Percentiles rank a stretch among this genome's conserved stretches.
Conservation (phyloP, 768 basidiomycete species). For the Gelatoporia subvermispora region DNA sequence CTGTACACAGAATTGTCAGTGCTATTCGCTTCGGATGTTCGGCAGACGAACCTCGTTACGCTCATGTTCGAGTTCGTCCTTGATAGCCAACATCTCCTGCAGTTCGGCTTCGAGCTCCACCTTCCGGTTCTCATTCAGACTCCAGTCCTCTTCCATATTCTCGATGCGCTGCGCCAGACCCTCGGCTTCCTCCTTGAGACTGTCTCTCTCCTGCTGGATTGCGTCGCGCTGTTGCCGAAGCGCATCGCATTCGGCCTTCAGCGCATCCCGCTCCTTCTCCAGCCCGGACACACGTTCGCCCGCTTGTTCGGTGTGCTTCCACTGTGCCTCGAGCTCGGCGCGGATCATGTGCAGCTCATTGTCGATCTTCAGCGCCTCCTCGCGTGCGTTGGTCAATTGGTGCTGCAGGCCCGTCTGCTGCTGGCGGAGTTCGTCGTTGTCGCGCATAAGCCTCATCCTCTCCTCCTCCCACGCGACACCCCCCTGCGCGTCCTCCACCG, state of each 20-base stretch:
- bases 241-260: constrained; percentile 23
- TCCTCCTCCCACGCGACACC: constrained; percentile 50
- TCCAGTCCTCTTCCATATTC: constrained; percentile 51
- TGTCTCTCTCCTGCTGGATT: constrained; percentile 28
- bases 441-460: constrained; percentile 37
- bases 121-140: constrained; percentile 50
- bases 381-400: constrained; percentile 31
- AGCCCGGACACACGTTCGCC: constrained; percentile 43
- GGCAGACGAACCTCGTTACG: constrained; percentile 41
- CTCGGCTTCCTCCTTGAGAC: constrained; percentile 23
- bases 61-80: constrained; percentile 53
- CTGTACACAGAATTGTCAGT: constrained; percentile 27
- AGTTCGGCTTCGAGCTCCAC: constrained; percentile 52
- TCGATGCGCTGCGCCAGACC: constrained; percentile 37
- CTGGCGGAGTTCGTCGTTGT: constrained; percentile 37
- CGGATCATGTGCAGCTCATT: constrained; percentile 40
- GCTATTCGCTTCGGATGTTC: background rate
- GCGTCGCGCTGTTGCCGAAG: constrained; percentile 10
- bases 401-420: constrained; percentile 40
- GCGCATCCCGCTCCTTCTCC: constrained; percentile 24
- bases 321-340: constrained; percentile 66
- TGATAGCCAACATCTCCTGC: constrained; percentile 46
- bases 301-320: constrained; percentile 56
- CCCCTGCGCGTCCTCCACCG: constrained; percentile 24
- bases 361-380: constrained; percentile 30